These are phyloP conservation scores for Kazachstania kunashirensis DNA, from an alignment of 805 yeast genomes.

Conservation along the genomic window DNA sequence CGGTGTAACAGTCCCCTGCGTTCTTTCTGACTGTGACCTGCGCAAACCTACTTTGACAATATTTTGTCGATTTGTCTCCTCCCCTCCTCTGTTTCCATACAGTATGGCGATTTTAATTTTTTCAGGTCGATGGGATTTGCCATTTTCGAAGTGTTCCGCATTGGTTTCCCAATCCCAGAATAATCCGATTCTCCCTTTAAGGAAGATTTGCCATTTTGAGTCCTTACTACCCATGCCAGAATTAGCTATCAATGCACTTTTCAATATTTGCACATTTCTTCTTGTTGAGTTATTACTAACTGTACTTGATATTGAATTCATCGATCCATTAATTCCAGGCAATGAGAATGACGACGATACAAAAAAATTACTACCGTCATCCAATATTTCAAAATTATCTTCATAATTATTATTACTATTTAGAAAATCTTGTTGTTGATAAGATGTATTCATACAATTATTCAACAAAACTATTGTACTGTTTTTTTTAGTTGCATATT, in stretches of 20 bases:
- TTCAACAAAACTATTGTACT: conserved; percentile 20
- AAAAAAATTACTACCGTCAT: conserved; percentile 16
- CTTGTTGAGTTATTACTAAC: conserved; percentile 2
- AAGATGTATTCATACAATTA: conserved; percentile 28
- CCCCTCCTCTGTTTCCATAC: too few relatives aligned
- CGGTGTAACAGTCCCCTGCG: too few relatives aligned
- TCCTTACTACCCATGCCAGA: conserved; percentile 25
- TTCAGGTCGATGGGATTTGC: neutral
- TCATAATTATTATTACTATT: conserved; percentile 1
- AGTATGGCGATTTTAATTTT: too few relatives aligned
- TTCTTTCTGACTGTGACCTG: too few relatives aligned
- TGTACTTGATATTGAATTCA: neutral
- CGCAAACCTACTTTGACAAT: too few relatives aligned
- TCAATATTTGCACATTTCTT: conserved; percentile 22
- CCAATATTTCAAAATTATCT: conserved; percentile 14
- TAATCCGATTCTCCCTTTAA: conserved; percentile 20
- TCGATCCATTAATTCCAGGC: neutral
- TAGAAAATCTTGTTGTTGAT: conserved; percentile 7
- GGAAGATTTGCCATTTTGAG: conserved; percentile 24
- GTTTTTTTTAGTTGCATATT: conserved; percentile 17
- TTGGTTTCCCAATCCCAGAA: conserved; percentile 27
- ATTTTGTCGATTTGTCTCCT: too few relatives aligned
- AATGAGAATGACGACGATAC: conserved; percentile 8
- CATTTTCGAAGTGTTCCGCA: too few relatives aligned
- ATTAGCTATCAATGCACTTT: conserved; percentile 25